These are phyloP conservation scores for Phytophthora crassamura DNA, from an alignment of 352 stramenopile genomes.

Conservation along the genomic window DNA sequence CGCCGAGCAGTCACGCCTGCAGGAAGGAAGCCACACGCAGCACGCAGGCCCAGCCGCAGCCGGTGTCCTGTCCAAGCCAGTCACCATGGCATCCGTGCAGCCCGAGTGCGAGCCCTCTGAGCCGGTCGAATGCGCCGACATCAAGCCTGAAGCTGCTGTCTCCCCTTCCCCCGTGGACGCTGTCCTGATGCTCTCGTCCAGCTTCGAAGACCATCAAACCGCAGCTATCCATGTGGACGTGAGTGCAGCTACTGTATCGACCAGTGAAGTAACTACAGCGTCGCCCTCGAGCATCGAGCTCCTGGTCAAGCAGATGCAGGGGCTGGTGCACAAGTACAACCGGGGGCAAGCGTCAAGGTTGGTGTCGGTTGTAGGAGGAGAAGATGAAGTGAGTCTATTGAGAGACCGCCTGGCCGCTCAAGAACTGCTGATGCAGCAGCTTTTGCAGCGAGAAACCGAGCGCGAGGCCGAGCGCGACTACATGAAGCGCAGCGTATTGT, in stretches of 20 bases:
- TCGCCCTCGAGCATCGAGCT: constrained; percentile 48
- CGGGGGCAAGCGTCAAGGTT: background rate
- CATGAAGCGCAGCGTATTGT: constrained; percentile 68
- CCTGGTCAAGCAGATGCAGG: constrained; percentile 64
- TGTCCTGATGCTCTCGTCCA: background rate
- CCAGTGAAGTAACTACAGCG: background rate
- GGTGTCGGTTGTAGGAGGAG: background rate
- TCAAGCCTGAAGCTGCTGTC: background rate
- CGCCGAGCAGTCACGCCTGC: too few species aligned
- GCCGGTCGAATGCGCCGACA: background rate
- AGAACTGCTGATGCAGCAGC: constrained; percentile 31
- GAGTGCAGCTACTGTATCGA: background rate
- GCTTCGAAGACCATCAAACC: too few species aligned
- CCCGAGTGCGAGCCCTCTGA: constrained; percentile 24
- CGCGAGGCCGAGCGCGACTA: constrained; percentile 53
- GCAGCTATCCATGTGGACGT: constrained; percentile 1
- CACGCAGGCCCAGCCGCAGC: too few species aligned
- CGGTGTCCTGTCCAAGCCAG: too few species aligned
- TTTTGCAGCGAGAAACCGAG: constrained; percentile 42
- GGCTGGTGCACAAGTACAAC: constrained; percentile 56
- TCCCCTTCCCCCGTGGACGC: background rate
- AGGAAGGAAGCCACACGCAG: too few species aligned
- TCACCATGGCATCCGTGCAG: constrained; percentile 3
- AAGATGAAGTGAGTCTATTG: constrained; percentile 28
- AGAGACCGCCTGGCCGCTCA: constrained; percentile 38